Conservation (phyloP, 169 alveolate species). For the Cryptosporidium baileyi region DNA sequence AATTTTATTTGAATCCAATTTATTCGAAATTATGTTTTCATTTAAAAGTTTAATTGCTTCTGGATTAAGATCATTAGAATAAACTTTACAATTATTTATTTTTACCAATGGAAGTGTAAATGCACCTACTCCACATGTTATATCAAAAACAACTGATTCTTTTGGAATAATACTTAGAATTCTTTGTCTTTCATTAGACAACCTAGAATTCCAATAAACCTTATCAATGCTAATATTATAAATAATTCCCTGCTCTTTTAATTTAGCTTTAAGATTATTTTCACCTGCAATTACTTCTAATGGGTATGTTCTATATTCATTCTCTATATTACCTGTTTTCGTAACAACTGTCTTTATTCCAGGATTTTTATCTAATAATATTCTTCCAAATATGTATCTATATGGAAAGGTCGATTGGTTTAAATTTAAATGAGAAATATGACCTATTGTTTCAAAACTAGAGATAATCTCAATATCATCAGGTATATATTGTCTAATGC, state of each 20-base stretch:
- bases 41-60: constrained; percentile 75
- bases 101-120: constrained; percentile 81
- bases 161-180: constrained; percentile 74
- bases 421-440: constrained; percentile 83
- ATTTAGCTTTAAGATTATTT: constrained; percentile 77
- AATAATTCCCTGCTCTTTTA: constrained; percentile 79
- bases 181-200: constrained; percentile 79
- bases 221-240: constrained; percentile 79
- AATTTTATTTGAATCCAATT: constrained; percentile 72
- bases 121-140: constrained; percentile 87
- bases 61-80: constrained; percentile 86
- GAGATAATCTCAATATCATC: constrained; percentile 74
- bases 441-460: constrained; percentile 85
- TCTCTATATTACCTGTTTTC: constrained; percentile 82
- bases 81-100: constrained; percentile 75
- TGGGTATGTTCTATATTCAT: constrained; percentile 80
- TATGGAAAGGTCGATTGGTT: constrained; percentile 73
- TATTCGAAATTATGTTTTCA: constrained; percentile 76
- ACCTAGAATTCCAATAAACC: constrained; percentile 85
- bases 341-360: constrained; percentile 82
- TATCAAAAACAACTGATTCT: constrained; percentile 82
- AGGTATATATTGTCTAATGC: constrained; percentile 45
- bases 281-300: constrained; percentile 85
- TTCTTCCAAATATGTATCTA: constrained; percentile 79
- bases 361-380: constrained; percentile 81